Conservation (phyloP, 2,329 filamentous ascomycete species). For the Xylaria polymorpha region DNA sequence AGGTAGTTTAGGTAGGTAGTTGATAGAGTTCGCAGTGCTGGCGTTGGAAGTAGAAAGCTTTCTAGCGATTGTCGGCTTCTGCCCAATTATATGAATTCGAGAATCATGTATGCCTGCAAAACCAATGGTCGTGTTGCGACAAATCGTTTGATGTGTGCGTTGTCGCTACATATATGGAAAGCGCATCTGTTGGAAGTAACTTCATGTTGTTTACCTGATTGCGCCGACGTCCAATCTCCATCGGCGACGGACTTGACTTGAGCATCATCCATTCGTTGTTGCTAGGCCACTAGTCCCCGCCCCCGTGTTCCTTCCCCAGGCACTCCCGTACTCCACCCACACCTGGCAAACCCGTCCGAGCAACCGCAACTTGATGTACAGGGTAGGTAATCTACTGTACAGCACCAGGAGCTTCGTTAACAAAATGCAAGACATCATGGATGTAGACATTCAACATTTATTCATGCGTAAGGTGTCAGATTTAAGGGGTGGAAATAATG, state of each 20-base stretch:
- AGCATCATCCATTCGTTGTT: constrained; percentile 16
- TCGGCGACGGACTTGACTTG: not conserved
- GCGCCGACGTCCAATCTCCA: constrained; percentile 8
- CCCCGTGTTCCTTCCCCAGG: not conserved
- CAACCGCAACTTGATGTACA: not conserved
- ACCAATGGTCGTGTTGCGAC: not conserved
- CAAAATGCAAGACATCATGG: too few relatives aligned
- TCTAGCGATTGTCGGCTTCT: not conserved
- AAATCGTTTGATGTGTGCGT: not conserved
- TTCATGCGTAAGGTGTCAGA: too few relatives aligned
- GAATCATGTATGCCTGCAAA: not conserved
- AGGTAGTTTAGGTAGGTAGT: not conserved
- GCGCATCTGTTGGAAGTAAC: not conserved
- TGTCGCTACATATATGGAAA: not conserved
- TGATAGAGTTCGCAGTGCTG: not conserved
- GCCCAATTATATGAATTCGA: not conserved
- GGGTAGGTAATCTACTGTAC: not conserved
- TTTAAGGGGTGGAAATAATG: too few relatives aligned
- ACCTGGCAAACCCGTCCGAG: not conserved
- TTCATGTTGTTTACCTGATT: constrained; percentile 19
- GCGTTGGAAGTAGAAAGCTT: not conserved
- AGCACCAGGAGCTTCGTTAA: too few relatives aligned
- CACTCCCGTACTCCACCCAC: constrained; percentile 19
- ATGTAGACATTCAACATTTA: not conserved
- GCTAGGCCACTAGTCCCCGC: constrained; percentile 25